Evolutionary conservation across 805 yeast species (phyloP), one percentile per base, ranked within the genome.

Genomic region (Saccharomyces eubayanus): DNA sequence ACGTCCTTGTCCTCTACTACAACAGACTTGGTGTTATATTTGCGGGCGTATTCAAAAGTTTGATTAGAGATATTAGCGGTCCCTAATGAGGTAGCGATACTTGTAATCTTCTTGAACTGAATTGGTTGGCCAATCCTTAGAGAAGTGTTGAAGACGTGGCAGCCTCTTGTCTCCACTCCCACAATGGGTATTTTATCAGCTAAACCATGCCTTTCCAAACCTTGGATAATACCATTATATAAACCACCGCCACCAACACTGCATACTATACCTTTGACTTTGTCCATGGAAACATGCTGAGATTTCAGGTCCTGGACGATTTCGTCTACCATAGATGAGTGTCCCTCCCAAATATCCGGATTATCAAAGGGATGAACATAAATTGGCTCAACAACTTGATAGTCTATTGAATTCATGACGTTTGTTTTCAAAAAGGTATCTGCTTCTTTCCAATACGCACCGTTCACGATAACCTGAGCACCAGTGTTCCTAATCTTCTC

Each of bases 31-130:
- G 78, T 73, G 29, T 74, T 72, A 55, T 74, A 77, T 30, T 58
- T 66, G 29, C 66, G 52, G 52, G 71, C 65, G 30, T 78, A 77
- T 57, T 76, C 75, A 53, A 83, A 68, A 0, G 86, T 76, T 59
- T 73, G 68, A 8, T 68, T 60, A 0, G 87, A 77, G 6, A 84
- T 81, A 57, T 74, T 76, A 1, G 82, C 77, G 46, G 88, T 80
- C 2, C 89, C 88, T 51, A 85, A 72, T 0, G 86, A 80, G 2
- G 82, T 76, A 2, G 90, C 91, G 52, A 85, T 68, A 8, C 87
- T 79, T 21, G 72, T 64, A 5, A 78, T 76, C 40, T 78, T 75
- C 2, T 72, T 68, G 28, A 84, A 68, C 12, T 65, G 64, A 9
- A 82, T 75, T 8, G 74, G 74, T 48, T 73, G 59, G 6, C 77